A percentile compares a stretch with the other conserved stretches of the same genome.
Conservation (phyloP, 2,329 filamentous ascomycete genomes). For the Penicillium digitatum region DNA sequence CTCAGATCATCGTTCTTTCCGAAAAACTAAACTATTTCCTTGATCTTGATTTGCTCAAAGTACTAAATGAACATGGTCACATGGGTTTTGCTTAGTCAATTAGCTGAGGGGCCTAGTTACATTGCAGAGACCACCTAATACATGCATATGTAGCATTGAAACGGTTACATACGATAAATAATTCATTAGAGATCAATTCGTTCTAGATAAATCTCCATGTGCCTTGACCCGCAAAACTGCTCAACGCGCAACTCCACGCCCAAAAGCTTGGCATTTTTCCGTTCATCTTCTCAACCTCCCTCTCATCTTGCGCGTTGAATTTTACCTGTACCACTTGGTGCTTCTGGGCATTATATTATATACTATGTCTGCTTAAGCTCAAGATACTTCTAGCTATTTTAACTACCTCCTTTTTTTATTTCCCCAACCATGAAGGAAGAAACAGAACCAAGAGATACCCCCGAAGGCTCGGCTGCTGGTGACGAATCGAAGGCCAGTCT, state of each 20-base stretch:
- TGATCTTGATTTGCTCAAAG: not conserved
- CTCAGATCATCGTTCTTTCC: not conserved
- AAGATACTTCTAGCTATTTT: not conserved
- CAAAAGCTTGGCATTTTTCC: slow-evolving; percentile 15
- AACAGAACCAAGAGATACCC: slow-evolving; percentile 28
- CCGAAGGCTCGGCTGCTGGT: slow-evolving; percentile 40
- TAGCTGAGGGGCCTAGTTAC: not conserved
- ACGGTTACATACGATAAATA: not conserved
- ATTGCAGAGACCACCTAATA: not conserved
- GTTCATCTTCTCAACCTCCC: not conserved
- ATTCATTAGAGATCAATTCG: not conserved
- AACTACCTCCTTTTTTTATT: not conserved
- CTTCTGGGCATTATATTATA: not conserved
- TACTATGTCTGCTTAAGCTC: slow-evolving; percentile 5
- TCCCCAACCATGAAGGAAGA: slow-evolving; percentile 18
- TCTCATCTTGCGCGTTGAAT: not conserved
- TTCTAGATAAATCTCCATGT: slow-evolving; percentile 1
- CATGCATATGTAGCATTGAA: slow-evolving; percentile 1
- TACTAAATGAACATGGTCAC: not conserved
- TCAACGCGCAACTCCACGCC: slow-evolving; percentile 4
- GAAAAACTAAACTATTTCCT: not conserved
- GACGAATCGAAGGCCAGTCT: slow-evolving; percentile 39
- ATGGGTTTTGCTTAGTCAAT: not conserved
- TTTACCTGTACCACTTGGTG: not conserved
- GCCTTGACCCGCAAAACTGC: not conserved